Percentiles rank a stretch among this genome's conserved stretches.
Evolutionary conservation across 176 grass and related monocot genomes (phyloP).

Genomic region (Pontederia crassipes): DNA sequence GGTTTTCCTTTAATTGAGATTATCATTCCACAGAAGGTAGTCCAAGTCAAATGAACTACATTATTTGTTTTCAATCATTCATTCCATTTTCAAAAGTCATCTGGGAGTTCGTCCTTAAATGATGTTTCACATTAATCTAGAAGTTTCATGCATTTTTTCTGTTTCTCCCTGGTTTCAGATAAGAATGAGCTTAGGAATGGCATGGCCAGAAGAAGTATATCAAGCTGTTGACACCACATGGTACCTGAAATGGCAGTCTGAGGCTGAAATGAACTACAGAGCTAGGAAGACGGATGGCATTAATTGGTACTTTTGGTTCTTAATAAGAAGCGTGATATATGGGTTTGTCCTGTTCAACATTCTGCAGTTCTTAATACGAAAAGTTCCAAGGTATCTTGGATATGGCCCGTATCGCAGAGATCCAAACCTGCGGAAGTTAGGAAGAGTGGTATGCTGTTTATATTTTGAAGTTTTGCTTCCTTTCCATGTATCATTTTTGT

Average conservation of each 20-base stretch:
- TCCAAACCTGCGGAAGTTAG: conserved; percentile 18
- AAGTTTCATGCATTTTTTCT: not conserved
- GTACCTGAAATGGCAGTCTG: conserved; percentile 29
- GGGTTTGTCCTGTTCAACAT: conserved; percentile 22
- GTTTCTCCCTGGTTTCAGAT: conserved; percentile 8
- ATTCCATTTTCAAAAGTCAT: not conserved
- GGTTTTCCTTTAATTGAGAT: conserved; percentile 23
- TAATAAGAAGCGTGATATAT: conserved; percentile 19
- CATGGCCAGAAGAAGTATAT: conserved; percentile 29
- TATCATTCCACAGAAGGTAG: conserved; percentile 21
- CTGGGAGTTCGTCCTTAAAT: not conserved
- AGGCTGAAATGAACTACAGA: conserved; percentile 18
- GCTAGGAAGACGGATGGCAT: conserved; percentile 1
- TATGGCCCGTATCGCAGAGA: conserved; percentile 22
- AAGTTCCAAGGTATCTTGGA: conserved; percentile 23
- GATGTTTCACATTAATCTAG: not conserved
- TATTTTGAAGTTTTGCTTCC: not conserved
- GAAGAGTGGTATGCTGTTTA: conserved; percentile 15
- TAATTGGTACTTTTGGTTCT: conserved; percentile 24
- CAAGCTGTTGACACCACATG: conserved; percentile 22
- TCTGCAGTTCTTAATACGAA: conserved; percentile 3
- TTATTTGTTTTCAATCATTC: not conserved
- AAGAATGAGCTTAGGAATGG: conserved; percentile 29
- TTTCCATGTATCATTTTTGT: not conserved
- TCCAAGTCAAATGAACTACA: not conserved